Evolutionary conservation across 2,329 filamentous ascomycete species (phyloP), one percentile per base, ranked within the genome.

Genomic region (Alternaria triticimaculans): DNA sequence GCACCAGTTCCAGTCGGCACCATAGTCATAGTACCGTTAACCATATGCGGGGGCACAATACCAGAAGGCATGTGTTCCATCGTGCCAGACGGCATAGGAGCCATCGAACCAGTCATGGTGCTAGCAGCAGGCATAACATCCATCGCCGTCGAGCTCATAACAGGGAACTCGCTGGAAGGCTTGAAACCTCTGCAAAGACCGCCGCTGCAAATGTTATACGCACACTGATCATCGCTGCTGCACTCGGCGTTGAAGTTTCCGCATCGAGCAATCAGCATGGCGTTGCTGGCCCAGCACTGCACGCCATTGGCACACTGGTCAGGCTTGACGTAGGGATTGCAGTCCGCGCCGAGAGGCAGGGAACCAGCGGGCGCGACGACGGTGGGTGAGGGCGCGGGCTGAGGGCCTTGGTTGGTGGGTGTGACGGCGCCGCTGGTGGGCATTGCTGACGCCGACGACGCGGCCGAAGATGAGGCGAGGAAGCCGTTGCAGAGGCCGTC

Each of bases 221-320:
- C 67, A 46, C 69, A 71, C 57, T 71, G 60, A 33, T 56, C 45
- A 23, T 71, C 33, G 62, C 49, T 61, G 1, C 23, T 23, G 41
- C 69, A 71, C 7, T 41, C 62, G 6, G 69, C 69, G 21, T 71
- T 66, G 59, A 71, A 71, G 60, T 71, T 71, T 7, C 69, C 69
- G 48, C 69, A 71, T 10, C 18, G 26, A 1, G 67, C 56, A 3
- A 67, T 67, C 12, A 68, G 33, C 7, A 58, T 59, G 3, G 69
- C 45, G 25, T 70, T 70, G 46, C 58, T 66, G 6, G 67, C 69
- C 56, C 58, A 71, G 60, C 69, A 71, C 25, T 70, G 46, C 3
- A 60, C 62, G 26, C 62, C 67, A 7, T 33, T 48, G 1, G 44
- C 57, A 20, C 71, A 72, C 59, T 66, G 68, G 33, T 55, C 59